These are phyloP conservation scores for Amanita muscaria DNA, from an alignment of 768 basidiomycete genomes.

Conservation along the genomic window DNA sequence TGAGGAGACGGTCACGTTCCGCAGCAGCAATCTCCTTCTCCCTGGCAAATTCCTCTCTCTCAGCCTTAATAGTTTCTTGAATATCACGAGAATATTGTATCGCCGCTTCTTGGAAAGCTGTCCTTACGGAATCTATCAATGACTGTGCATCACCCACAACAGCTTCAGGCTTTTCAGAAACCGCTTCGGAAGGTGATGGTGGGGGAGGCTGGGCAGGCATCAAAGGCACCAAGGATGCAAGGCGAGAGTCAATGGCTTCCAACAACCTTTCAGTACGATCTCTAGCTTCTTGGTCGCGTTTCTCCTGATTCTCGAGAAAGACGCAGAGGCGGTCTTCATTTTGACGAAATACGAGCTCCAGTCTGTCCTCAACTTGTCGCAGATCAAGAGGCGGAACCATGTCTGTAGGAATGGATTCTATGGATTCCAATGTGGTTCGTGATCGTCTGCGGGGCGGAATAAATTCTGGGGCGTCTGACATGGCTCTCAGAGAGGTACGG, in stretches of 20 bases:
- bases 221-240: slow-evolving; percentile 28
- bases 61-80: slow-evolving; percentile 45
- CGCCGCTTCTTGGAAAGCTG: slow-evolving; percentile 45
- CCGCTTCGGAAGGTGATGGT: slow-evolving; percentile 3
- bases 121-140: slow-evolving; percentile 13
- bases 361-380: slow-evolving; percentile 45
- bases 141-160: slow-evolving; percentile 28
- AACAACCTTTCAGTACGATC: slow-evolving; percentile 41
- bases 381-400: slow-evolving; percentile 35
- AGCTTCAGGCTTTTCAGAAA: slow-evolving; percentile 14
- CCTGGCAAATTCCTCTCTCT: slow-evolving; percentile 49
- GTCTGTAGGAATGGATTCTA: too few species aligned
- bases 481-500: not conserved
- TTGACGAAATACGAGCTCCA: slow-evolving; percentile 54
- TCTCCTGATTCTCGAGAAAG: slow-evolving; percentile 51
- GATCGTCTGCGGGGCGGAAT: slow-evolving; percentile 23
- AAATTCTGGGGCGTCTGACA: too few species aligned
- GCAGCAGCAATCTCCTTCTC: slow-evolving; percentile 45
- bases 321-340: slow-evolving; percentile 56
- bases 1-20: slow-evolving; percentile 45
- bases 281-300: slow-evolving; percentile 47
- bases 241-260: slow-evolving; percentile 29
- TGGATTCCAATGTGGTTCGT: too few species aligned
- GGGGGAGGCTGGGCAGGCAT: slow-evolving; percentile 19
- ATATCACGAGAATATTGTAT: slow-evolving; percentile 50